A percentile compares a stretch with the other conserved stretches of the same genome.
phyloP scores from a whole-genome alignment of 768 basidiomycete genomes.

The Rhodotorula toruloides region DNA sequence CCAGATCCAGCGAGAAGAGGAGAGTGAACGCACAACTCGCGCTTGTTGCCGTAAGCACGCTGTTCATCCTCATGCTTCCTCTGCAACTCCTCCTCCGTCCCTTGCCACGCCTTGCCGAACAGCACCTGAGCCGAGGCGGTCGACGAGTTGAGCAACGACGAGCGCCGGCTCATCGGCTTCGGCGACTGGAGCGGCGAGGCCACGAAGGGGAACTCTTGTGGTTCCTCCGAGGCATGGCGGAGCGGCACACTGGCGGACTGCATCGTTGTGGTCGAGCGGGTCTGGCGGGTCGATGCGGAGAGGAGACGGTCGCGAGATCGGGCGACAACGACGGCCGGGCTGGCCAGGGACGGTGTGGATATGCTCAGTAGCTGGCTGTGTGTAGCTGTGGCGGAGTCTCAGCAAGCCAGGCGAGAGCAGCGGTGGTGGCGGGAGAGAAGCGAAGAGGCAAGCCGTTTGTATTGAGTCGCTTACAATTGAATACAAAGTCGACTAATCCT shows the following conservation, averaged over 20 bases:
- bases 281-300: background rate
- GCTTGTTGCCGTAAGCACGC: constrained; percentile 21
- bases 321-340: background rate
- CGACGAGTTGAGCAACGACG: background rate
- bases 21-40: constrained; percentile 14
- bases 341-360: background rate
- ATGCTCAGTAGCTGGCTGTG: background rate
- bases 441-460: too few species aligned
- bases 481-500: too few species aligned
- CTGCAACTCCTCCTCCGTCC: constrained; percentile 5
- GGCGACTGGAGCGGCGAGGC: background rate
- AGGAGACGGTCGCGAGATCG: background rate
- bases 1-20: too few species aligned
- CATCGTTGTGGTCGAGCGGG: background rate
- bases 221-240: background rate
- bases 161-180: background rate
- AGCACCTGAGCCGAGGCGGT: background rate
- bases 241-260: constrained; percentile 13
- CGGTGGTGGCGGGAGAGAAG: too few species aligned
- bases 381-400: too few species aligned
- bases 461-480: too few species aligned
- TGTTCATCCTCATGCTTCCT: constrained; percentile 28
- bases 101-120: background rate
- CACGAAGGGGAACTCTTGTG: constrained; percentile 16
- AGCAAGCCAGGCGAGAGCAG: too few species aligned